Evolutionary conservation across 257 asterid genomes (phyloP), one percentile per base, ranked within the genome.

Genomic region (Ajuga chamaepitys): DNA sequence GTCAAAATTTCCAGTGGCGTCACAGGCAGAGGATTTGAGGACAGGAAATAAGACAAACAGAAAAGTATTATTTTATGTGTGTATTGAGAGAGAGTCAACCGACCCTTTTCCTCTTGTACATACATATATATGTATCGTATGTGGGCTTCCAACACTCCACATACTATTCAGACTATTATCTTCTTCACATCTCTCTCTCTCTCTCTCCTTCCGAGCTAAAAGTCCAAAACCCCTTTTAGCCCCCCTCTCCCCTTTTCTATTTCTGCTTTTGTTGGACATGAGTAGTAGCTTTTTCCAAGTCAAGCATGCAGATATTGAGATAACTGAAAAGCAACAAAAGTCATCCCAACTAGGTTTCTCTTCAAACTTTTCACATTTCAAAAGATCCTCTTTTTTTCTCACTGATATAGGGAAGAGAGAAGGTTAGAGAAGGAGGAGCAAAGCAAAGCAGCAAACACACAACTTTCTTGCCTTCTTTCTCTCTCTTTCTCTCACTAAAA

Each of bases 241-340:
- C 32, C 42, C 41, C 12, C 59, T 70, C 56, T 59, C 51, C 58
- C 42, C 34, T 58, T 35, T 52, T 57, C 30, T 55, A 35, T 20
- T 72, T 25, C 53, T 57, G 60, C 26, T 74, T 71, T 72, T 74
- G 70, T 75, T 60, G 76, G 67, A 70, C 76, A 72, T 75, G 68
- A 66, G 48, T 41, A 14, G 16, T 62, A 54, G 73, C 74, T 70
- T 76, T 83, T 73, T 61, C 71, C 67, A 72, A 75, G 81, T 81
- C 85, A 81, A 74, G 77, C 90, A 84, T 81, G 90, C 90, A 81
- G 87, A 79, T 80, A 68, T 70, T 55, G 66, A 26, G 80, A 78
- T 74, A 46, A 70, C 72, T 71, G 66, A 60, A 70, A 47, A 67
- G 58, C 75, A 58, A 55, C 42, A 51, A 66, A 66, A 66, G 54